phyloP scores from a whole-genome alignment of 148 eudicot species.

The Rhododendron mucronatum region DNA sequence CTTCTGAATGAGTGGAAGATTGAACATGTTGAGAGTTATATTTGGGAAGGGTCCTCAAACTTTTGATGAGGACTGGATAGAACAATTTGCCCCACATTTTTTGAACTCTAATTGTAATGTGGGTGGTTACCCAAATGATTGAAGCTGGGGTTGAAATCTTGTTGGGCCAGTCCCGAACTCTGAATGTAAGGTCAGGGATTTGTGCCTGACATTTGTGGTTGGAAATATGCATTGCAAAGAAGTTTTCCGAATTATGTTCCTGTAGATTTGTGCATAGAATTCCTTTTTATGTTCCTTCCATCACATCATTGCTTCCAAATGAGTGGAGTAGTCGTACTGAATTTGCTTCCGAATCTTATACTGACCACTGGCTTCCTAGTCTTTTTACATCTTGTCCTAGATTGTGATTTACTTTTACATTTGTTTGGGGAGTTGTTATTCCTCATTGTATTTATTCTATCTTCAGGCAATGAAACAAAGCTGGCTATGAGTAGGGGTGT shows the following conservation, averaged over 20 bases:
- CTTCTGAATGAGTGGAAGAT: not conserved
- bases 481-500: constrained; percentile 97
- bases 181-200: not conserved
- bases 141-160: not conserved
- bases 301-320: not conserved
- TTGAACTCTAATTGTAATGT: not conserved
- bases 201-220: not conserved
- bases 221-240: not conserved
- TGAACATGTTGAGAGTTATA: not conserved
- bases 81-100: not conserved
- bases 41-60: not conserved
- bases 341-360: not conserved
- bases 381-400: not conserved
- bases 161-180: not conserved
- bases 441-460: not conserved
- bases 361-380: not conserved
- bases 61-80: not conserved
- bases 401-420: not conserved
- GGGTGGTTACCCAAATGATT: not conserved
- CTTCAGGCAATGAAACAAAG: constrained; percentile 92
- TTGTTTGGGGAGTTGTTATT: not conserved
- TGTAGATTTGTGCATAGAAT: not conserved
- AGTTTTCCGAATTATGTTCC: not conserved
- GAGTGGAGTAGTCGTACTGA: not conserved
- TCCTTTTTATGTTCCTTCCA: not conserved